Evolutionary conservation across 148 eudicot genomes (phyloP).

Genomic region (Bassia scoparia): DNA sequence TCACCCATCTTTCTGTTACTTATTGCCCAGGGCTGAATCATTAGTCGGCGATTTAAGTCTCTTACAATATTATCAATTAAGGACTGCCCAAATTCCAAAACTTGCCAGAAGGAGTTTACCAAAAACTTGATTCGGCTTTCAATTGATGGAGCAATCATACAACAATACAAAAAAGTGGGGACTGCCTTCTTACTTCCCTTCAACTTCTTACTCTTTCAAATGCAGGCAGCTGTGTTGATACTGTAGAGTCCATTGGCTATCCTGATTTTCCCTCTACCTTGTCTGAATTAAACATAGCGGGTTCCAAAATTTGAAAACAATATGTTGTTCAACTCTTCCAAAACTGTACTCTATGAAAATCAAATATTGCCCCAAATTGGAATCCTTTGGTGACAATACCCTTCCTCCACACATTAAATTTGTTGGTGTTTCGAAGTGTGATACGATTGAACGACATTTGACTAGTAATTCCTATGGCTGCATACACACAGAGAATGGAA

Average conservation of each 20-base stretch:
- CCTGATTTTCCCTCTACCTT: background rate
- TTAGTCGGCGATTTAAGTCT: no score
- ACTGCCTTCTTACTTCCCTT: background rate
- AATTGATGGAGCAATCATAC: background rate
- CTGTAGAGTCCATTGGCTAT: background rate
- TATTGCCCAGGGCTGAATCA: no score
- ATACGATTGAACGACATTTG: background rate
- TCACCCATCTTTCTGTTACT: no score
- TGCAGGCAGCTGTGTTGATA: background rate
- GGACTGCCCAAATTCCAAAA: no score
- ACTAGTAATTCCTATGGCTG: background rate
- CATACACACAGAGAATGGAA: background rate
- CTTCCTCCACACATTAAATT: background rate
- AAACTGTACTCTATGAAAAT: accelerated
- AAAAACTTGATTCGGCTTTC: no score
- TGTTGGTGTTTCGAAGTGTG: background rate
- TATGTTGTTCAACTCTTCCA: background rate
- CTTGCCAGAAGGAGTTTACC: no score
- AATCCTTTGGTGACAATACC: constrained; percentile 1
- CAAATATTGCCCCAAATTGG: background rate
- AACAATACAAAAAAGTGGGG: background rate
- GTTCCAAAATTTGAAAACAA: background rate
- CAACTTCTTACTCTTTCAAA: background rate
- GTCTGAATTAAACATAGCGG: background rate
- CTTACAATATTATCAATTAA: no score